These are phyloP conservation scores for Vitis rupestris DNA, from an alignment of 164 flowering plant genomes.

Conservation along the genomic window DNA sequence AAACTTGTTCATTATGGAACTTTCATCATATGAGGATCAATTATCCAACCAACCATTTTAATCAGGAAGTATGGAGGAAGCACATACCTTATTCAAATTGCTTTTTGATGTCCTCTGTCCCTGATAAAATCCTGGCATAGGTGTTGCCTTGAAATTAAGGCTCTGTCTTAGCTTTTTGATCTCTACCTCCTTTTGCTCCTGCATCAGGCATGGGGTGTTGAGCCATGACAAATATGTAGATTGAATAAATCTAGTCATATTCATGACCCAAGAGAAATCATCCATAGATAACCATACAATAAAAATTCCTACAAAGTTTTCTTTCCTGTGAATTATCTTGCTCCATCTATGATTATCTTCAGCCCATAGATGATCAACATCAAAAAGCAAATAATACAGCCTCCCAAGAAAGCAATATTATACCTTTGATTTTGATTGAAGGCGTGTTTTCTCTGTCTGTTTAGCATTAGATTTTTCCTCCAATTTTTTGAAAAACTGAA, in stretches of 20 bases:
- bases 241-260: not conserved
- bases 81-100: slow-evolving; percentile 37
- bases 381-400: not conserved
- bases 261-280: not conserved
- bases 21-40: not conserved
- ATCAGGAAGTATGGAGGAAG: not conserved
- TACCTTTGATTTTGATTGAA: slow-evolving; percentile 58
- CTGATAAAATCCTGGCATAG: slow-evolving; percentile 32
- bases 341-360: too few species aligned
- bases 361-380: too few species aligned
- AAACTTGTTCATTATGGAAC: not conserved
- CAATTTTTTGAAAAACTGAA: slow-evolving; percentile 35
- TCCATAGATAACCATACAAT: too few species aligned
- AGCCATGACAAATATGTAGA: slow-evolving; percentile 4
- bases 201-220: slow-evolving; percentile 11
- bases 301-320: not conserved
- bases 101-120: slow-evolving; percentile 28
- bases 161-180: slow-evolving; percentile 37
- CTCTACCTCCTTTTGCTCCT: slow-evolving; percentile 39
- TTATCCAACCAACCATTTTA: not conserved
- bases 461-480: slow-evolving; percentile 45
- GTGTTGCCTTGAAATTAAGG: slow-evolving; percentile 47
- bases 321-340: too few species aligned
- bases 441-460: slow-evolving; percentile 33
- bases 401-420: not conserved